Conservation (phyloP, 805 yeast genomes). For the Ogataea trehalophila region DNA sequence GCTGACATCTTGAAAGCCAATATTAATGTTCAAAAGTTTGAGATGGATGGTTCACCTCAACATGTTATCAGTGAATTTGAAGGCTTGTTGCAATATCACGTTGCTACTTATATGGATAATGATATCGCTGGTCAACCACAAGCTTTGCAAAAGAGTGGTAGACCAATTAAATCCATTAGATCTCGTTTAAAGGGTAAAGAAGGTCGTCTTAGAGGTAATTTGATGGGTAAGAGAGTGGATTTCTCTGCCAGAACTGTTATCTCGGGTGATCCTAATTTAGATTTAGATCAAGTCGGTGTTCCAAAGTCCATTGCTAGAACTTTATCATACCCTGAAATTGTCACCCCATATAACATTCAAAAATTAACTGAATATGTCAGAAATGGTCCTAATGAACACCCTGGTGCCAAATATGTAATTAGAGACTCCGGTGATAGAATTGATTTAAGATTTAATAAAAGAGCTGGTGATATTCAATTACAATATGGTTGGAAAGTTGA, state of each 20-base stretch:
- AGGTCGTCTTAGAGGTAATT: slow-evolving; percentile 96
- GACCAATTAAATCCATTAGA: slow-evolving; percentile 97
- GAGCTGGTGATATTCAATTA: slow-evolving; percentile 96
- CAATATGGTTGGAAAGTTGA: slow-evolving; percentile 99
- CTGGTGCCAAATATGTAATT: slow-evolving; percentile 98
- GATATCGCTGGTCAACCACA: slow-evolving; percentile 99
- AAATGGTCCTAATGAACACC: slow-evolving; percentile 98
- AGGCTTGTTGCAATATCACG: slow-evolving; percentile 91
- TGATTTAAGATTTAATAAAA: slow-evolving; percentile 91
- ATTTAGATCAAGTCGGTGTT: slow-evolving; percentile 97
- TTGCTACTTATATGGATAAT: slow-evolving; percentile 99
- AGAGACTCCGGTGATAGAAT: slow-evolving; percentile 99
- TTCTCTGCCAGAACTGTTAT: slow-evolving; percentile 98
- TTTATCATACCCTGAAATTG: slow-evolving; percentile 93
- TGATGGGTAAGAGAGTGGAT: slow-evolving; percentile 99
- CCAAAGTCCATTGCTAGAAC: slow-evolving; percentile 96
- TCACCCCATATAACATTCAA: slow-evolving; percentile 95
- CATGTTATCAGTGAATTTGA: slow-evolving; percentile 97
- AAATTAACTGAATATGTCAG: slow-evolving; percentile 88
- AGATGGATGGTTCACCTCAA: slow-evolving; percentile 98
- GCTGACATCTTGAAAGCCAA: slow-evolving; percentile 97
- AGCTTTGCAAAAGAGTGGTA: slow-evolving; percentile 96
- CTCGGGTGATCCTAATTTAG: slow-evolving; percentile 98
- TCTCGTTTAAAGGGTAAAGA: slow-evolving; percentile 99
- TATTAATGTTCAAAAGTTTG: slow-evolving; percentile 93